Percentiles rank a stretch among this genome's conserved stretches.
Conservation (phyloP, 1,284 basidiomycete genomes). For the Trichosporon faecale region DNA sequence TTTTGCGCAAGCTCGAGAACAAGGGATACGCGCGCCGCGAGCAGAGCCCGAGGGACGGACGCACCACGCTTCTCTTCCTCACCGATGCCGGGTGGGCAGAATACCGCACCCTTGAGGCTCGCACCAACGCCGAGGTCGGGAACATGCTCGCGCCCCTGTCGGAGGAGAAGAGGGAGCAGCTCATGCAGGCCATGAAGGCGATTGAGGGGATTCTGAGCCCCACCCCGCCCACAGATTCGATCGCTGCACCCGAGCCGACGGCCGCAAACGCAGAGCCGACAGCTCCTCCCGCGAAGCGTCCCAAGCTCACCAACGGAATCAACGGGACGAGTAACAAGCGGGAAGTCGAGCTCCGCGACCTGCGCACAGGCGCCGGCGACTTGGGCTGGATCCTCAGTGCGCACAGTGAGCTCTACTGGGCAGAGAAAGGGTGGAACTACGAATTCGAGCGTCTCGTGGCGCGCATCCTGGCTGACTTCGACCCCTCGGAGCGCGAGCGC, state of each 20-base stretch:
- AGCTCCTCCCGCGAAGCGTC: no score
- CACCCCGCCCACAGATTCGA: no score
- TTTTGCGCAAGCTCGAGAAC: constrained; percentile 23
- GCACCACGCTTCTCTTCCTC: constrained; percentile 16
- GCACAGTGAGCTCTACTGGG: constrained; percentile 19
- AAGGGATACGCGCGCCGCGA: constrained; percentile 15
- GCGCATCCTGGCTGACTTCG: constrained; percentile 3
- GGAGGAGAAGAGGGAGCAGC: neutral
- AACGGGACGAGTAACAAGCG: neutral
- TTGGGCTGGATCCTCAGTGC: constrained; percentile 21
- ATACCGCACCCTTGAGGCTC: constrained; percentile 12
- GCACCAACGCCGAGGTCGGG: neutral
- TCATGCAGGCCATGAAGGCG: constrained; percentile 13
- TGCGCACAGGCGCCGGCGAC: constrained; percentile 15
- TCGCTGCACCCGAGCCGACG: no score
- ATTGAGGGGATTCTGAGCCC: constrained; percentile 14
- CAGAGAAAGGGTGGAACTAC: constrained; percentile 13
- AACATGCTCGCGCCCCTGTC: constrained; percentile 9
- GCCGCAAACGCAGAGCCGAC: no score
- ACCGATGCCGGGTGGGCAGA: constrained; percentile 2
- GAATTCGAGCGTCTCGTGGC: constrained; percentile 19
- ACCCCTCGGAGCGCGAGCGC: neutral
- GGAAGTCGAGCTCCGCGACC: constrained; percentile 13
- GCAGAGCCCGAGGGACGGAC: constrained; percentile 16
- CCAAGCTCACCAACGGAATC: no score